Conservation (phyloP, 257 asterid species). For the Scutellaria barbata region DNA sequence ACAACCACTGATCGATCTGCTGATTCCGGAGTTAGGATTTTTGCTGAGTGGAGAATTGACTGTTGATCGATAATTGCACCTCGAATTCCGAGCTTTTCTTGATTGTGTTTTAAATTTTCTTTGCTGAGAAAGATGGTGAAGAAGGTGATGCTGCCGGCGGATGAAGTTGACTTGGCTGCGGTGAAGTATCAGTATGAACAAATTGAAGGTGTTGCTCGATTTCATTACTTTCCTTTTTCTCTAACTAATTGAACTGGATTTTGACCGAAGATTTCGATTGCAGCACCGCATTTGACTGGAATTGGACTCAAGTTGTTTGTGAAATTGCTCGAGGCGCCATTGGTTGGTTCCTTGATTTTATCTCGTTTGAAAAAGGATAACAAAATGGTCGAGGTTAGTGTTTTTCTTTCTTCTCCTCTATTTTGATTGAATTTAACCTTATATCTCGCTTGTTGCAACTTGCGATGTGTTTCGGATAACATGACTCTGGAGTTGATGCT, state of each 20-base stretch:
- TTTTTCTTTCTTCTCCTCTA: neutral
- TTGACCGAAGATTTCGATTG: constrained; percentile 31
- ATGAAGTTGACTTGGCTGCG: constrained; percentile 70
- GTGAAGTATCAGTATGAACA: constrained; percentile 61
- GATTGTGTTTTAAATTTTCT: neutral
- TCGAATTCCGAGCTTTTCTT: neutral
- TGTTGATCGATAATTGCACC: constrained; percentile 20
- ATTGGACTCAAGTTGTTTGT: constrained; percentile 62
- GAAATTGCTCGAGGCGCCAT: constrained; percentile 63
- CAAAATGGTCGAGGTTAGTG: constrained; percentile 63
- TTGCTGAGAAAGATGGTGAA: constrained; percentile 59
- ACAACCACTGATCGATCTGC: neutral
- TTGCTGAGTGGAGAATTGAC: constrained; percentile 17
- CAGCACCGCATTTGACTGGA: constrained; percentile 98
- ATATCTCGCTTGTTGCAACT: neutral
- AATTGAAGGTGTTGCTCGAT: constrained; percentile 59
- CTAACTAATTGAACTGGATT: neutral
- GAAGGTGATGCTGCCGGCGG: constrained; percentile 85
- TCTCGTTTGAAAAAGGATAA: constrained; percentile 67
- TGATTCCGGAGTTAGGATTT: neutral
- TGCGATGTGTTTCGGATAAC: neutral
- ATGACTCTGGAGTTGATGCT: constrained; percentile 33
- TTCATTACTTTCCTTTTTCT: neutral
- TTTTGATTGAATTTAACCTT: neutral
- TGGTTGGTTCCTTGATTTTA: constrained; percentile 62